Percentiles rank a stretch among this genome's conserved stretches.
Evolutionary conservation across 148 eudicot genomes (phyloP).

Genomic region (Gaultheria prostrata): DNA sequence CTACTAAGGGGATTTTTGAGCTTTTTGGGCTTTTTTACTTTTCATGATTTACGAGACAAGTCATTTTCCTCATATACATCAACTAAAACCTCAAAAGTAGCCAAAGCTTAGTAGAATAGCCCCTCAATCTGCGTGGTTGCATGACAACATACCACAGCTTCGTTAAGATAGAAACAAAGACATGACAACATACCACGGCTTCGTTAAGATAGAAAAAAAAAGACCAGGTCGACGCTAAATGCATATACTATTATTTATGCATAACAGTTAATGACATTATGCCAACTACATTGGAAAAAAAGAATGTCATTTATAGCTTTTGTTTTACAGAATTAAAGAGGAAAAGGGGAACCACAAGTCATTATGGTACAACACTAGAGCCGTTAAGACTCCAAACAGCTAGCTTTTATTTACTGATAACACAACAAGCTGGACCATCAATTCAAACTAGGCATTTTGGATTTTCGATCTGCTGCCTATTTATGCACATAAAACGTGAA

Average conservation of each 20-base stretch:
- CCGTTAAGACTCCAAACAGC: background rate
- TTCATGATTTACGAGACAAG: no score
- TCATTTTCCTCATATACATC: no score
- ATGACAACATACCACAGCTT: background rate
- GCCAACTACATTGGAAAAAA: background rate
- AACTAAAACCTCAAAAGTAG: no score
- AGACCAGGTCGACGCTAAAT: background rate
- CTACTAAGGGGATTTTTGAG: no score
- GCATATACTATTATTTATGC: background rate
- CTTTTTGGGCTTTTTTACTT: no score
- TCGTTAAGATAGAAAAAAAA: background rate
- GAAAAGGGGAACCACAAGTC: background rate
- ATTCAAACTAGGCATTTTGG: background rate
- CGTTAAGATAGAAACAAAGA: no score
- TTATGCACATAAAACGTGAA: background rate
- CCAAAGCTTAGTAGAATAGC: no score
- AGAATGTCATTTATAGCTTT: background rate
- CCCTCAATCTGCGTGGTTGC: background rate
- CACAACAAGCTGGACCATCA: background rate
- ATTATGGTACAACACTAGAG: background rate
- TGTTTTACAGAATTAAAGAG: no score
- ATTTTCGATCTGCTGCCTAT: background rate
- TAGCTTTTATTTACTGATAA: background rate
- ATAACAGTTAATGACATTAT: background rate
- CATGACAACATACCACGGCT: no score